Base-by-base conservation (phyloP, 2,329 filamentous ascomycete species). In the Fusarium chaquense region DNA sequence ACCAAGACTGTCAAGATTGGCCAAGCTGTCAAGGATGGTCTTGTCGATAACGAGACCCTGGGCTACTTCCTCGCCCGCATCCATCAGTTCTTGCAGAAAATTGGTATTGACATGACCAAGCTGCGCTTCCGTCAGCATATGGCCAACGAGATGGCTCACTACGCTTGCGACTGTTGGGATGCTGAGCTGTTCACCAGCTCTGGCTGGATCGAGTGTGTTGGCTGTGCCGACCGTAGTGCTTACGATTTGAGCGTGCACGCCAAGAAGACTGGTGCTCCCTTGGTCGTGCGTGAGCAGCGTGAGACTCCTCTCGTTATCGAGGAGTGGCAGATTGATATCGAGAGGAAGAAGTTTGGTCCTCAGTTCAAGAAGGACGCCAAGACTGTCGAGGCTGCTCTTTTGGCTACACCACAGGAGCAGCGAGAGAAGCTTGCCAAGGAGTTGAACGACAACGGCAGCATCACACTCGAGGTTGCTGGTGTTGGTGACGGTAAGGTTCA, bases 201-300 rank as follows among this genome's bases (percentile, higher is more conserved):
- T 76, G 96, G 96, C 79, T 99, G 96, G 96, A 93, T 98, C 69
- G 96, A 99, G 84, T 98, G 95, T 80, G 95, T 98, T 76, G 96
- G 96, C 67, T 98, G 96, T 80, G 96, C 96, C 65, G 95, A 98
- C 79, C 90, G 96, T 76, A 97, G 93, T 78, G 96, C 96, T 22
- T 99, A 97, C 80, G 96, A 99, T 81, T 81, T 98, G 79, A 91
- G 89, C 36, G 94, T 98, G 12, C 96, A 98, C 82, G 90, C 91
- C 78, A 95, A 97, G 83, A 94, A 93, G 84, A 98, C 96, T 33
- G 94, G 93, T 62, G 90, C 92, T 16, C 90, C 94, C 43, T 86
- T 99, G 24, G 85, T 96, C 50, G 96, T 98, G 41, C 90, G 94
- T 65, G 90, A 98, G 83, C 89, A 88, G 57, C 87, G 94, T 57